Conservation (phyloP, 129 eudicot species). For the Oenanthe sinensis region DNA sequence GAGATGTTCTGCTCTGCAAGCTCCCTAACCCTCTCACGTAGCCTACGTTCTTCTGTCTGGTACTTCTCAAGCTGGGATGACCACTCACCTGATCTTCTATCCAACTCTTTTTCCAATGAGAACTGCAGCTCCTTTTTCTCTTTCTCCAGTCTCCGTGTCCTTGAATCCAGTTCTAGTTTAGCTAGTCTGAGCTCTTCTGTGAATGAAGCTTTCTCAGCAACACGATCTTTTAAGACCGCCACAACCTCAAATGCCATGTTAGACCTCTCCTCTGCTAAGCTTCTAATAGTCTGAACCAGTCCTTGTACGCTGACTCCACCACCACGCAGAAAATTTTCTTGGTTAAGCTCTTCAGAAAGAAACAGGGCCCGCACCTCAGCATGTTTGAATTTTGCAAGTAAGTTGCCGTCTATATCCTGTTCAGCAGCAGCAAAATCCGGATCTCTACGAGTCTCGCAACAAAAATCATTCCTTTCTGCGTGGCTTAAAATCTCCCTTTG, state of each 20-base stretch:
- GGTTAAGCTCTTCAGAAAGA: slow-evolving; percentile 38
- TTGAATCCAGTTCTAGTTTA: slow-evolving; percentile 38
- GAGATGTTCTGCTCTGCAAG: slow-evolving; percentile 94
- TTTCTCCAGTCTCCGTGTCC: slow-evolving; percentile 52
- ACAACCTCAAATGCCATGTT: slow-evolving; percentile 41
- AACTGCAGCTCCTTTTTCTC: slow-evolving; percentile 76
- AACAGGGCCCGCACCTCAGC: slow-evolving; percentile 35
- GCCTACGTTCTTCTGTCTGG: slow-evolving; percentile 84
- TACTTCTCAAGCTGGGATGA: slow-evolving; percentile 71
- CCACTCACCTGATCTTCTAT: slow-evolving; percentile 90
- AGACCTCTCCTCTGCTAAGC: slow-evolving; percentile 34
- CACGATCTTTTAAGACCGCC: slow-evolving; percentile 23
- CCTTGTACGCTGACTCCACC: slow-evolving; percentile 22
- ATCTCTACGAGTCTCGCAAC: slow-evolving; percentile 17
- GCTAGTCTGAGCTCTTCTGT: slow-evolving; percentile 38
- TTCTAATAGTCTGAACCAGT: slow-evolving; percentile 34
- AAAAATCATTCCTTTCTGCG: slow-evolving; percentile 19
- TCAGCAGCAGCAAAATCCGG: slow-evolving; percentile 25
- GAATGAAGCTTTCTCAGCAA: slow-evolving; percentile 30
- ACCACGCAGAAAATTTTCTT: slow-evolving; percentile 20
- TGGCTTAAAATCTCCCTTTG: slow-evolving; percentile 26
- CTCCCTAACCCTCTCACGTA: slow-evolving; percentile 87
- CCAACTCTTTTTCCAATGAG: slow-evolving; percentile 74
- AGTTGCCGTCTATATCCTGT: slow-evolving; percentile 28
- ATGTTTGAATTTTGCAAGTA: slow-evolving; percentile 32